Base-by-base conservation (phyloP, 2,329 filamentous ascomycete species). In the Colletotrichum sidae region DNA sequence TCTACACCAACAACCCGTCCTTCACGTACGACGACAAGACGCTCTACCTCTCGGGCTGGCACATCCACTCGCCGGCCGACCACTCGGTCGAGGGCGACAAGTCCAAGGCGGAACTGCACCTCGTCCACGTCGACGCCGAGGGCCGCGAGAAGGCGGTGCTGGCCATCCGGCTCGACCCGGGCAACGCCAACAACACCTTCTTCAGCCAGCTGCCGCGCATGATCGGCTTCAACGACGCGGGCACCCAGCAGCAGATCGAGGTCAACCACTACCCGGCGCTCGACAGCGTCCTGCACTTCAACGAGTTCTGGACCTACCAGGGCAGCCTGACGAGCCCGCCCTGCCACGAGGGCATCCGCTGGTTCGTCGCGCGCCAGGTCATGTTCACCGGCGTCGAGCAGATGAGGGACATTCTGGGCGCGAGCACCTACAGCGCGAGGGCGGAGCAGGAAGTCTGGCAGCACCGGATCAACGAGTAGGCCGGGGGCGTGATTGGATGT, bases 31-130 rank as follows among this genome's bases (percentile, higher is more conserved):
- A 83, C 56, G 79, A 82, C 70, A 73, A 78, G 65, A 84, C 79
- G 1, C 75, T 81, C 25, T 85, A 82, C 70, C 74, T 85, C 8
- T 76, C 74, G 45, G 81, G 81, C 51, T 85, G 82, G 81, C 83
- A 85, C 73, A 80, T 84, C 53, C 83, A 86, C 69, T 70, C 81
- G 0, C 83, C 83, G 0, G 81, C 81, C 6, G 83, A 85, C 61
- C 83, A 86, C 70, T 75, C 76, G 3, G 76, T 85, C 4, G 73
- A 78, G 51, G 79, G 79, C 39, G 73, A 77, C 42, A 76, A 78
- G 41, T 74, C 76, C 41, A 81, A 79, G 65, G 80, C 81, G 41
- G 83, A 85, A 68, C 71, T 85, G 17, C 83, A 85, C 70, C 75
- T 83, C 42, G 83, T 85, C 3, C 81, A 84, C 66, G 78, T 78